Base-by-base conservation (phyloP, 805 yeast genomes). In the Blastobotrys muscicola region DNA sequence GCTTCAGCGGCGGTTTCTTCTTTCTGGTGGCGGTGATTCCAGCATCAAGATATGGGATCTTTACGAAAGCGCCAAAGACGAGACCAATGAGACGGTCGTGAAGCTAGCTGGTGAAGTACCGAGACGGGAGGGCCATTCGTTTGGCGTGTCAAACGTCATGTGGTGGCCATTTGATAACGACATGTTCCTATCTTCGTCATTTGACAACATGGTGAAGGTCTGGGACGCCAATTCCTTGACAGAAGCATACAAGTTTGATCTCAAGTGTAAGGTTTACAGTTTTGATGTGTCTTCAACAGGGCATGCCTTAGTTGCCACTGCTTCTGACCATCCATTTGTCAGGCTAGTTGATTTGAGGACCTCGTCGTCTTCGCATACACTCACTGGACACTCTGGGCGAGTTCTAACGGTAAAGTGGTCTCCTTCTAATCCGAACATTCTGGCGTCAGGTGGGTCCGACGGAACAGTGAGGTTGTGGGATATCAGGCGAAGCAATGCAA, bases 81-180 rank as follows among this genome's bases (percentile, higher is more conserved):
- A 12, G 38, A 43, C 52, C 40, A 35, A 42, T 5, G 42, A 39
- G 44, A 30, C 30, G 23, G 32, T 32, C 15, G n/a, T 37, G 41
- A 43, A 37, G 23, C 12, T 20, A 0, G 16, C 47, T 6, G 51
- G 48, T 11, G 26, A 40, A 11, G 43, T 56, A 10, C 47, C 50
- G 13, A 47, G 62, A 16, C 50, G 51, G 42, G 48, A 50, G 23
- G 75, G 71, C 0, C 97, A 89, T 56, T 59, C 65, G 13, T 85
- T 70, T 58, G 95, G 95, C 0, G 69, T 89, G 0, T 82, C 94
- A 0, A 64, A 75, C 11, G 67, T 85, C 0, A 68, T 72, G 53
- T 89, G 97, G 97, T 90, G 95, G 90, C 87, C 92, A 0, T 66
- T 67, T 37, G 97, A 89, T 60, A 76, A 80, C 30, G 96, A 95